These are phyloP conservation scores for Xylaria intraflava DNA, from an alignment of 495 filamentous ascomycete genomes.

Conservation along the genomic window DNA sequence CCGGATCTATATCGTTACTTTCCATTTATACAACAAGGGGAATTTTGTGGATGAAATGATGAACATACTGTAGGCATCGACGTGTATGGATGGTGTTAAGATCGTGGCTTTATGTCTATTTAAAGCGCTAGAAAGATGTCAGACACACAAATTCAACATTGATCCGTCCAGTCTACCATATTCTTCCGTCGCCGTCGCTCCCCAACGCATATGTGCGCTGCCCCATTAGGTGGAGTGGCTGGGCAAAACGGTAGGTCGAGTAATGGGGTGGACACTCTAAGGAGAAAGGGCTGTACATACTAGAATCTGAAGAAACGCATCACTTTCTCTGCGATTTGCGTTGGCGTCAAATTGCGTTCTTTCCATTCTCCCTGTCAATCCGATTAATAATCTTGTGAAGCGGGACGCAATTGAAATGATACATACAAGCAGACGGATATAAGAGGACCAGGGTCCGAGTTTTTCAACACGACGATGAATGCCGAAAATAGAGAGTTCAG, in stretches of 20 bases:
- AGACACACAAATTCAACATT: too few species aligned
- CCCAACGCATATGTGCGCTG: too few species aligned
- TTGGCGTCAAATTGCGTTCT: slow-evolving; percentile 23
- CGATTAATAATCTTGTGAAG: too few species aligned
- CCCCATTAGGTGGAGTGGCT: too few species aligned
- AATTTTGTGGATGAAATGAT: not conserved
- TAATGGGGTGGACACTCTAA: too few species aligned
- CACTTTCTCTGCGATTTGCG: slow-evolving; percentile 44
- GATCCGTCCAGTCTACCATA: too few species aligned
- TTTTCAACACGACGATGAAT: slow-evolving; percentile 53
- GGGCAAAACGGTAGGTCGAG: too few species aligned
- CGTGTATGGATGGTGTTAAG: slow-evolving; percentile 49
- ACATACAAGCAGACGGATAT: slow-evolving; percentile 50
- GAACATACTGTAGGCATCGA: slow-evolving; percentile 35
- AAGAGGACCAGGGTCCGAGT: slow-evolving; percentile 57
- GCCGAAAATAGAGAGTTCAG: slow-evolving; percentile 51
- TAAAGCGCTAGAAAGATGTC: too few species aligned
- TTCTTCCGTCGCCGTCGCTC: too few species aligned
- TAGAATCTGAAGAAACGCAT: slow-evolving; percentile 53
- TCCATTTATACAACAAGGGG: too few species aligned
- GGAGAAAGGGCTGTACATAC: too few species aligned
- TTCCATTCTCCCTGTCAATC: slow-evolving; percentile 58
- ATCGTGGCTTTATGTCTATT: slow-evolving; percentile 53
- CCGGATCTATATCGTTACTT: slow-evolving; percentile 30
- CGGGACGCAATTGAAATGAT: too few species aligned